Evolutionary conservation across 768 basidiomycete species (phyloP).

Genomic region (Sistotremastrum niveocremeum): DNA sequence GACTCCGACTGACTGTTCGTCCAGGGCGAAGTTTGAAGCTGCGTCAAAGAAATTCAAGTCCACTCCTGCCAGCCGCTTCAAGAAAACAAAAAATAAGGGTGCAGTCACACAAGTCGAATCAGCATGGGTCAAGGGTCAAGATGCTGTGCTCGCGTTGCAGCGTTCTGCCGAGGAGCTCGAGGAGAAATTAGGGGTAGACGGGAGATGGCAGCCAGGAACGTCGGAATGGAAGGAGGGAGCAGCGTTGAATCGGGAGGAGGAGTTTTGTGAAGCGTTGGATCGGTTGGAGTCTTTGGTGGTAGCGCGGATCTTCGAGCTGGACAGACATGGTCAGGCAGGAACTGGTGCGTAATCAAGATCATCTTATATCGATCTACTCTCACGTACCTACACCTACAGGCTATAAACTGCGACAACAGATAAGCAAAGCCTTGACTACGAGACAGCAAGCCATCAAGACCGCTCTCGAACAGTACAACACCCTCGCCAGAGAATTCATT

Average conservation of each 20-base stretch:
- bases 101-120: no score
- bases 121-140: no score
- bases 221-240: conserved; percentile 5
- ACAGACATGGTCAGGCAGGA: conserved; percentile 14
- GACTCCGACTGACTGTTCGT: no score
- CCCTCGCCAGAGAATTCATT: conserved; percentile 9
- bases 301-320: conserved; percentile 17
- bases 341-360: conserved; percentile 9
- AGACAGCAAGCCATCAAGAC: conserved; percentile 19
- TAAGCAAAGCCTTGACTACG: conserved; percentile 20
- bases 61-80: no score
- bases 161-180: no score
- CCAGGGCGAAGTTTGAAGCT: no score
- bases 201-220: conserved; percentile 7
- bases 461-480: conserved; percentile 21
- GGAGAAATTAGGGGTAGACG: conserved; percentile 3
- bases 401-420: conserved; percentile 21
- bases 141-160: no score
- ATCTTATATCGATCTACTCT: neutral
- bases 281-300: conserved; percentile 19
- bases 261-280: conserved; percentile 14
- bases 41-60: no score
- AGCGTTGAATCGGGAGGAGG: conserved; percentile 1
- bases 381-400: no score
- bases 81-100: no score